Conservation (phyloP, 2,329 filamentous ascomycete species). For the Trichoderma asperellum region DNA sequence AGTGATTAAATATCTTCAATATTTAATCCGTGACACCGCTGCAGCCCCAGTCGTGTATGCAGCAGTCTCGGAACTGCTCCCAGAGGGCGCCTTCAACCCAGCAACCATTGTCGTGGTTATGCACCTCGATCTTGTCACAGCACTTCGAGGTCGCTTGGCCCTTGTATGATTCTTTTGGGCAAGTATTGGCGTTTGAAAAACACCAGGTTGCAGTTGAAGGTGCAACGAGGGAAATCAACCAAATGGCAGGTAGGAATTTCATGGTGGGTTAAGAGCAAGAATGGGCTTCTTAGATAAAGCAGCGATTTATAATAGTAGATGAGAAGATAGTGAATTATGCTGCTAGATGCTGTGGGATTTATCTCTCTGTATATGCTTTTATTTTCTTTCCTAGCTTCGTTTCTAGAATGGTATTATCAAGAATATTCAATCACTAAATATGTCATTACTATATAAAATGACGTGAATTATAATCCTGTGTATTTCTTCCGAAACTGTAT, state of each 20-base stretch:
- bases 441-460: not conserved
- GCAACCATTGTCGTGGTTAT: not conserved
- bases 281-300: not conserved
- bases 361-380: not conserved
- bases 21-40: not conserved
- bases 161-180: not conserved
- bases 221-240: not conserved
- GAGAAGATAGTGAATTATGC: not conserved
- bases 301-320: not conserved
- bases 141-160: not conserved
- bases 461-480: not conserved
- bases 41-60: not conserved
- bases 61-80: not conserved
- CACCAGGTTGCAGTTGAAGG: not conserved
- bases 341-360: not conserved
- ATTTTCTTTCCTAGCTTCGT: not conserved
- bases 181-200: not conserved
- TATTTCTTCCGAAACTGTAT: not conserved
- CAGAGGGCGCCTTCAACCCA: not conserved
- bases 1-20: not conserved
- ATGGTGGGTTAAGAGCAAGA: not conserved
- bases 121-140: not conserved
- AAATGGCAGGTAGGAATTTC: not conserved
- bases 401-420: not conserved
- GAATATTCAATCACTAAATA: not conserved